These are phyloP conservation scores for Syzygium oleosum DNA, from an alignment of 345 rosid genomes.

Conservation along the genomic window DNA sequence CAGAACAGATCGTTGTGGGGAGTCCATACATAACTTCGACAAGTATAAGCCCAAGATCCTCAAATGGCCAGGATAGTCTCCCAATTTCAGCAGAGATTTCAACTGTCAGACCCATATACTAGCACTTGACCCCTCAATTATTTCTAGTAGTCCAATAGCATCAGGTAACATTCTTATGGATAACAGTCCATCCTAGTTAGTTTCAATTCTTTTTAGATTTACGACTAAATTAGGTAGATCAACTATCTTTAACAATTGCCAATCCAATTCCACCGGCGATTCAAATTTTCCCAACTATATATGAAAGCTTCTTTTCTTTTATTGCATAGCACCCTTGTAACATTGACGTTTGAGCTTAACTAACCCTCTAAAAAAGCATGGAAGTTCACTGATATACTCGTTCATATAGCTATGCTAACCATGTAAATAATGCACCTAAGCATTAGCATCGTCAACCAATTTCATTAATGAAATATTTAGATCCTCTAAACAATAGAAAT, in stretches of 20 bases:
- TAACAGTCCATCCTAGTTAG: not conserved
- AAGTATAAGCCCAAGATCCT: not conserved
- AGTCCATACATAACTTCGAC: not conserved
- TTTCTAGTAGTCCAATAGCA: not conserved
- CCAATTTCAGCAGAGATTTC: not conserved
- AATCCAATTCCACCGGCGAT: not conserved
- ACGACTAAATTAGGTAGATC: not conserved
- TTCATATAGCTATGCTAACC: not conserved
- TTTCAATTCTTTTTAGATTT: not conserved
- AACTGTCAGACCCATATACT: not conserved
- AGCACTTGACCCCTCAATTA: not conserved
- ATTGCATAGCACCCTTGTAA: not conserved
- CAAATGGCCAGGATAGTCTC: not conserved
- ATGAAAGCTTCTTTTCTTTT: not conserved
- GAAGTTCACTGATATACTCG: not conserved
- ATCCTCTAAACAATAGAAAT: not conserved
- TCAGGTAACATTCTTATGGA: not conserved
- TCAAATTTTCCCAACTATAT: not conserved
- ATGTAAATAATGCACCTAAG: not conserved
- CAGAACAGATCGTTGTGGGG: too few relatives aligned
- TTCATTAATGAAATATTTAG: too few relatives aligned
- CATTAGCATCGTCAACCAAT: not conserved
- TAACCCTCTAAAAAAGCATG: not conserved
- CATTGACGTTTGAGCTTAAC: not conserved
- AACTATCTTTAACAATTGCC: not conserved